Evolutionary conservation across 2,329 filamentous ascomycete genomes (phyloP), one percentile per base, ranked within the genome.

Genomic region (Penicillium capsulatum): DNA sequence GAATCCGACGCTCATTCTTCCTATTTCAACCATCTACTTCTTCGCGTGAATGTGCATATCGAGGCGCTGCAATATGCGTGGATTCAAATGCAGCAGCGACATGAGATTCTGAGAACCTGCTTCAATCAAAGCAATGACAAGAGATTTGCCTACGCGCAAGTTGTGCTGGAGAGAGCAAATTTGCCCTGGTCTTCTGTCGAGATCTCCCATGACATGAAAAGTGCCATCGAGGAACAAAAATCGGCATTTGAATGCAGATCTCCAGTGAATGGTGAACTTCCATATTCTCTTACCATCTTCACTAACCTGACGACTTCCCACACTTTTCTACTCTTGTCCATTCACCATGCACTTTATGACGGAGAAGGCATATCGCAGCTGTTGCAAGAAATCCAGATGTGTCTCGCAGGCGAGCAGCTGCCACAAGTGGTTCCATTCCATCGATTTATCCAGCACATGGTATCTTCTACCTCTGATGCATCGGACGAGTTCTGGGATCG

Each of bases 281-380:
- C 61, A 3, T 63, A 62, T 36, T 55, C 49, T 4, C 36, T 63
- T 27, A 53, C 50, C 13, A 19, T 51, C 0, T 53, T 64, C 15
- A 47, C 38, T 6, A 45, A 50, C 17, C 29, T 46, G 1, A 35
- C 26, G 7, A 33, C 32, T 0, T 39, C 47, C 10, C 40, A 42
- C 9, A 38, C 33, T 4, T 31, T 56, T 20, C 48, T 65, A 10
- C 51, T 74, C 2, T 66, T 82, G 33, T 70, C 69, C 15, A 80
- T 80, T 52, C 89, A 95, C 53, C 90, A 96, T 64, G 86, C 87
- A 2, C 69, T 95, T 1, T 94, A 95, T 53, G 90, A 96, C 63
- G 90, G 84, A 0, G 80, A 84, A 24, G 87, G 88, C 0, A 83
- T 95, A 55, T 69, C 74, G 1, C 71, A 73, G 7, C 69, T 96